Conservation (phyloP, 192 early-diverging fungal genomes). For the Rhizophagus sp. region DNA sequence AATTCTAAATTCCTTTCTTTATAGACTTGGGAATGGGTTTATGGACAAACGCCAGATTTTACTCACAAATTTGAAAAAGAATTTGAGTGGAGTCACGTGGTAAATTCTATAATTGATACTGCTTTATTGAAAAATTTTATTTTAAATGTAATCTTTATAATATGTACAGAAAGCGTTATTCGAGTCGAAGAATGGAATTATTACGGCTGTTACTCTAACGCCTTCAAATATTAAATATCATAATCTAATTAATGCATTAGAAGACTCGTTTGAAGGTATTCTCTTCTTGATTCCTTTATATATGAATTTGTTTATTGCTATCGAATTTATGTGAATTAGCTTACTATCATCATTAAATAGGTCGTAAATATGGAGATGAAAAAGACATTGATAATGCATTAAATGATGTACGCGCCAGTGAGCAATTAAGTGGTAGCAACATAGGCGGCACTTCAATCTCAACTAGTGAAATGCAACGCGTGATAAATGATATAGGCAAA, state of each 20-base stretch:
- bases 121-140: background rate
- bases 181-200: slow-evolving; percentile 23
- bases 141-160: background rate
- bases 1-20: slow-evolving; percentile 15
- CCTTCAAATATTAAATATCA: background rate
- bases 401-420: background rate
- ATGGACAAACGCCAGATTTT: slow-evolving; percentile 91
- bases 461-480: background rate
- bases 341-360: background rate
- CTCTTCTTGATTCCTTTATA: background rate
- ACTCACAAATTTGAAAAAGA: slow-evolving; percentile 50
- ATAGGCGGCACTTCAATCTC: background rate
- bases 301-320: background rate
- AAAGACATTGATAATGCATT: background rate
- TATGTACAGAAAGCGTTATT: slow-evolving; percentile 3
- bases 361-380: background rate
- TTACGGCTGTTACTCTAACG: background rate
- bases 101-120: slow-evolving; percentile 31
- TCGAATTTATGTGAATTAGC: too few species aligned
- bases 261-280: slow-evolving; percentile 25
- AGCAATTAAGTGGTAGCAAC: background rate
- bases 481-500: background rate
- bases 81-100: slow-evolving; percentile 60
- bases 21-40: slow-evolving; percentile 86
- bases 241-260: background rate